Evolutionary conservation across 331 rosid genomes (phyloP), one percentile per base, ranked within the genome.

Genomic region (Erythrophleum ivorense): DNA sequence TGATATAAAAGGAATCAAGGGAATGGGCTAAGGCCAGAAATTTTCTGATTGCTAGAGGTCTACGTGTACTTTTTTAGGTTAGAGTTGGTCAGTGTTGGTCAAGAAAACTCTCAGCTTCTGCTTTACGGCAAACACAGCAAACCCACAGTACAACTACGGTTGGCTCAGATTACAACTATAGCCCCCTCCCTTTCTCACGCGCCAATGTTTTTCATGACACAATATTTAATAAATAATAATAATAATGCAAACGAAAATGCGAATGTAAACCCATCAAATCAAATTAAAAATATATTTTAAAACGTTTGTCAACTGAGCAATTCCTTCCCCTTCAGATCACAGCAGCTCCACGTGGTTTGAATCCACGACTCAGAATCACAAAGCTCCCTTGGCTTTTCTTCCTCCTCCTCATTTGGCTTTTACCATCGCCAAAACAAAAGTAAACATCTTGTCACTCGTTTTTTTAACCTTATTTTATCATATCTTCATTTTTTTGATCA

Each of bases 371-470:
- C n/a, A 24, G 0, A 24, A 24, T 24, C n/a, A 14, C n/a, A 21
- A 5, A 13, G 12, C 9, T 21, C 19, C 0, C 1, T 21, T 19
- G 13, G 11, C 75, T 45, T 69, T 46, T 54, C 24, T n/a, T 36
- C 5, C 45, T 75, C 33, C n/a, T 11, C 38, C 54, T 62, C 43
- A 12, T 40, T 66, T 62, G 52, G 46, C 38, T 62, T 57, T 40
- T 81, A 7, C 7, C 9, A 33, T 38, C 81, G 46, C 7, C 81
- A 43, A 83, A 79, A 54, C 64, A 57, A 75, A 84, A 82, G 85
- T 24, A 18, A 67, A 82, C 84, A 74, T 85, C 88, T 65, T 59
- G 53, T 88, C 84, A 6, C 29, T 45, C 63, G 52, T 48, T 64
- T 45, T 10, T 12, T 52, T 31, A 13, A 46, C 41, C 33, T 15